Evolutionary conservation across 805 yeast genomes (phyloP), one percentile per base, ranked within the genome.

Genomic region (Clavispora vitiphila): DNA sequence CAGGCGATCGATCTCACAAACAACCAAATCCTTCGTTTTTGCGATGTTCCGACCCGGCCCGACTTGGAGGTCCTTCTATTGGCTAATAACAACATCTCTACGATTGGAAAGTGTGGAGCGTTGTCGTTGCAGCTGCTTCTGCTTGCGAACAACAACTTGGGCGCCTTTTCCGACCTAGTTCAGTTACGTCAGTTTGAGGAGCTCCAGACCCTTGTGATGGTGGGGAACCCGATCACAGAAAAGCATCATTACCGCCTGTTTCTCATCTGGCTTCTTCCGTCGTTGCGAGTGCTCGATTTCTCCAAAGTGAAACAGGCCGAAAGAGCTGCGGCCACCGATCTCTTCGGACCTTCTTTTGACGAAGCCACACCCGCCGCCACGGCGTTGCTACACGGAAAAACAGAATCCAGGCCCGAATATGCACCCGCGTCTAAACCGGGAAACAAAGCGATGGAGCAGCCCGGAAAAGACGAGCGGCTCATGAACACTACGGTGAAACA

Each of bases 1-100:
- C 81, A 72, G 45, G 77, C 72, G 12, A 61, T 91, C 3, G 97
- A 91, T 58, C 56, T 91, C 24, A 78, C 91, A 1, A 81, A 83
- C 54, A 91, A 91, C 61, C 82, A 78, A 25, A 62, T 91, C n/a
- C 61, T 71, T 1, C 69, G 68, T 2, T 49, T 91, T 5, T 70
- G 74, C 12, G 69, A 66, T 54, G 68, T 76, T 27, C 86, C 82
- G 0, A 16, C 55, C 4, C 40, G 32, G 8, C 46, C 74, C 31
- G 72, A 70, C 30, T 54, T 76, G 38, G 71, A 70, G 34, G 75
- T 83, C 0, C 51, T 91, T 2, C 65, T 89, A 8, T 51, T 81
- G 18, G 82, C 84, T 0, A 74, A 78, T 44, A 91, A 91, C 58
- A 64, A 75, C 45, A 77, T 89, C 3, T 47, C 65, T 2, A 35